phyloP scores from a whole-genome alignment of 805 yeast genomes.

The Spathaspora arborariae region DNA sequence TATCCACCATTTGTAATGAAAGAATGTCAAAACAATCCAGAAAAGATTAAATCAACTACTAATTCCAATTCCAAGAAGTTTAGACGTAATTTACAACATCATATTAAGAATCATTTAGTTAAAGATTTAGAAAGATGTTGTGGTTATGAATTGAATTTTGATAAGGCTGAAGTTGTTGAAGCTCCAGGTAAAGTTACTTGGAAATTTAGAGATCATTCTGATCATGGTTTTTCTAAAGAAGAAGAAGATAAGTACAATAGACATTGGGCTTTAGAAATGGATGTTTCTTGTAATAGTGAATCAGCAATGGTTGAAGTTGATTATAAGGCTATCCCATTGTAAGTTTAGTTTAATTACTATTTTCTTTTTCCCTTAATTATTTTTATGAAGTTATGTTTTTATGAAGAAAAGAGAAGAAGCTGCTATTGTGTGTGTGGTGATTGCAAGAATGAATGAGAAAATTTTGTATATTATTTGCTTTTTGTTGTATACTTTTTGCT shows the following conservation, averaged over 20 bases:
- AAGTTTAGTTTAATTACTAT: background rate
- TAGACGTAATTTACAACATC: conserved; percentile 71
- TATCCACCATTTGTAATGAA: conserved; percentile 71
- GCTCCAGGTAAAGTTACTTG: conserved; percentile 51
- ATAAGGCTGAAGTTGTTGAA: conserved; percentile 45
- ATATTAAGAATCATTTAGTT: conserved; percentile 65
- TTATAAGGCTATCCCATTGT: conserved; percentile 51
- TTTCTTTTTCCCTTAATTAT: background rate
- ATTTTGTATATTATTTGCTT: background rate
- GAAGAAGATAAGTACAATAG: conserved; percentile 46
- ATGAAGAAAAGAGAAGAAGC: background rate
- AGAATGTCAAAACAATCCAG: conserved; percentile 65
- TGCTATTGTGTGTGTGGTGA: background rate
- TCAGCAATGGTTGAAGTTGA: conserved; percentile 66
- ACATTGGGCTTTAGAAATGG: conserved; percentile 63
- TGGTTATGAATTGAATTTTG: conserved; percentile 55
- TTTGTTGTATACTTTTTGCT: background rate
- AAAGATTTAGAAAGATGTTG: conserved; percentile 60
- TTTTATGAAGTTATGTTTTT: conserved; percentile 1
- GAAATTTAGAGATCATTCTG: conserved; percentile 57
- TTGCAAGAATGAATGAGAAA: too few relatives aligned
- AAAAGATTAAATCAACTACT: conserved; percentile 67
- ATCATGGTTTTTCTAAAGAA: conserved; percentile 49
- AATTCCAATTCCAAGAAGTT: conserved; percentile 70
- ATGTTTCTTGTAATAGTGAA: conserved; percentile 61